Conservation (phyloP, 2,329 filamentous ascomycete species). For the Dactylellina sp. region DNA sequence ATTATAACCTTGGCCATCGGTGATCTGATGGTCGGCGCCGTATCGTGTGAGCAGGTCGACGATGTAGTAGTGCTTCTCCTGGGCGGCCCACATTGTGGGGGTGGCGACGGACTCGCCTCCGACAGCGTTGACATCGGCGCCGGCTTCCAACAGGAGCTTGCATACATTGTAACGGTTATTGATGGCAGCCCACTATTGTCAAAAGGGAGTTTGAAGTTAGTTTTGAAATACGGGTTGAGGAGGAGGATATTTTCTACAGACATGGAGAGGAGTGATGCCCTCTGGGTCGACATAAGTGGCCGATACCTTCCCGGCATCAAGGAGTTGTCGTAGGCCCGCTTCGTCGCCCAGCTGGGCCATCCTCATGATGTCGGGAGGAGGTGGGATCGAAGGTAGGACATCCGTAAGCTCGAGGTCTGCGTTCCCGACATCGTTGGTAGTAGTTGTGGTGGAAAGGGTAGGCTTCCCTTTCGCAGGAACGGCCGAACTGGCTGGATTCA, state of each 20-base stretch:
- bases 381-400: conserved; percentile 45
- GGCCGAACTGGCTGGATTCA: conserved; percentile 55
- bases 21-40: conserved; percentile 90
- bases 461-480: conserved; percentile 56
- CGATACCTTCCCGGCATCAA: conserved; percentile 82
- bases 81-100: conserved; percentile 95
- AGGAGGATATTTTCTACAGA: conserved; percentile 66
- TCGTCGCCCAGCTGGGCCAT: conserved; percentile 89
- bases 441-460: conserved; percentile 41
- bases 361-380: conserved; percentile 84
- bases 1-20: conserved; percentile 96
- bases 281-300: conserved; percentile 88
- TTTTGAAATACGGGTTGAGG: neutral
- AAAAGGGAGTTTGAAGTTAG: conserved; percentile 55
- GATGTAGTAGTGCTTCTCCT: conserved; percentile 95
- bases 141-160: conserved; percentile 87
- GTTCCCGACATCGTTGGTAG: conserved; percentile 36
- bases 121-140: conserved; percentile 92
- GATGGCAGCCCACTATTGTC: conserved; percentile 89
- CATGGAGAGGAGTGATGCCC: conserved; percentile 94
- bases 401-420: conserved; percentile 50
- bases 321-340: conserved; percentile 85
- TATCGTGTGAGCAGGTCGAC: conserved; percentile 91
- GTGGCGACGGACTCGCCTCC: conserved; percentile 96
- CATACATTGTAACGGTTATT: conserved; percentile 99